Evolutionary conservation across 257 asterid species (phyloP).

Genomic region (Forsythia suspensa): DNA sequence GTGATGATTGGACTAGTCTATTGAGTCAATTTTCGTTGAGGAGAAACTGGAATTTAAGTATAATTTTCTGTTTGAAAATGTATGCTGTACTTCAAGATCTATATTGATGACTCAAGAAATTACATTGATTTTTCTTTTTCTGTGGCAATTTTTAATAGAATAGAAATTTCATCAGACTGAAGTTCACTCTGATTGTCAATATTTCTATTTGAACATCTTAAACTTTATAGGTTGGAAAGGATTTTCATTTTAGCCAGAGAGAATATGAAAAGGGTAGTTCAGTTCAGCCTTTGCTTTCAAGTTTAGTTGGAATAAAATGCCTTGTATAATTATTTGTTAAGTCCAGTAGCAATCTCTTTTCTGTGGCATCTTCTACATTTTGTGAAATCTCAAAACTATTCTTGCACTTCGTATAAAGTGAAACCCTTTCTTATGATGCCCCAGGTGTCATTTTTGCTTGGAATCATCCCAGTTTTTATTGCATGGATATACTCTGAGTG

Average conservation of each 20-base stretch:
- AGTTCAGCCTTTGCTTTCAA: not conserved
- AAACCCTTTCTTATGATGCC: constrained; percentile 24
- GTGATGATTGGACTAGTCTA: constrained; percentile 5
- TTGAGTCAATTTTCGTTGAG: not conserved
- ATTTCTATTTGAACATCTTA: not conserved
- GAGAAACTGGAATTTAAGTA: not conserved
- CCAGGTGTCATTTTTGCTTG: constrained; percentile 92
- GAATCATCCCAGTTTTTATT: constrained; percentile 63
- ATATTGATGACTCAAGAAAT: not conserved
- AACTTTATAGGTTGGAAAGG: constrained; percentile 5
- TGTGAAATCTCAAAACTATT: not conserved
- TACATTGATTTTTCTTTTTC: not conserved
- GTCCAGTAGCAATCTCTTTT: not conserved
- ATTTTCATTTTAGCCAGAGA: not conserved
- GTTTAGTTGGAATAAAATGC: constrained; percentile 1
- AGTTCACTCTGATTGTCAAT: not conserved
- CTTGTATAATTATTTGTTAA: constrained; percentile 14
- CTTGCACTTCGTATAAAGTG: constrained; percentile 1
- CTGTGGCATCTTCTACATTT: constrained; percentile 7
- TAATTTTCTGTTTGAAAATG: not conserved
- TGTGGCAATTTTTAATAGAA: not conserved
- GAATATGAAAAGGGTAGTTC: not conserved
- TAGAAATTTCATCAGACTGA: not conserved
- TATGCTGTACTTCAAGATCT: not conserved
- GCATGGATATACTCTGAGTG: constrained; percentile 90